Evolutionary conservation across 1,139 yeast genomes (phyloP).

Genomic region (Yamadazyma friedrichii): DNA sequence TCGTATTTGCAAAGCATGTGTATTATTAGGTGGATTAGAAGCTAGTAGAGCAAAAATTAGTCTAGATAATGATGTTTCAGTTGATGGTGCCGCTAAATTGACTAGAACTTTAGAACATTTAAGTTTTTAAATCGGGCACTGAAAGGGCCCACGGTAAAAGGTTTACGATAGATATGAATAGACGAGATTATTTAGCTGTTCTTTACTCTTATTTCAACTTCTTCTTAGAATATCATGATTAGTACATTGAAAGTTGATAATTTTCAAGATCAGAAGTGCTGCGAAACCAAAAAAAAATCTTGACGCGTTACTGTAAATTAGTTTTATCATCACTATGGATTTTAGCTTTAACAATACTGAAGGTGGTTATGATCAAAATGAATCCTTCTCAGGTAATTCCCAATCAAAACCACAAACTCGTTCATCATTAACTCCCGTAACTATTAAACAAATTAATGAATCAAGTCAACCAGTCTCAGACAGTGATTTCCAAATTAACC

Average conservation of each 20-base stretch:
- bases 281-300: neutral
- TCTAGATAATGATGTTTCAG: slow-evolving; percentile 49
- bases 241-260: too few species aligned
- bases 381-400: slow-evolving; percentile 16
- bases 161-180: neutral
- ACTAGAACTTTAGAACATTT: slow-evolving; percentile 65
- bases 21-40: slow-evolving; percentile 81
- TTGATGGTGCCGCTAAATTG: slow-evolving; percentile 69
- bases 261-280: neutral
- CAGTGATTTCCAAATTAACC: slow-evolving; percentile 69
- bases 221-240: too few species aligned
- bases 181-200: neutral
- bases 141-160: neutral
- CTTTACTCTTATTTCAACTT: too few species aligned
- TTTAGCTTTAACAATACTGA: slow-evolving; percentile 13
- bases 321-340: neutral
- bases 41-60: slow-evolving; percentile 62
- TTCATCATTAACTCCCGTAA: slow-evolving; percentile 69
- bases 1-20: slow-evolving; percentile 89
- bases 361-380: slow-evolving; percentile 23
- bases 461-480: slow-evolving; percentile 69
- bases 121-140: slow-evolving; percentile 42
- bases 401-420: slow-evolving; percentile 40
- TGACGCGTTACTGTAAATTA: slow-evolving; percentile 3
- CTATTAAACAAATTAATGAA: slow-evolving; percentile 74